These are phyloP conservation scores for Rhizopus microsporus DNA, from an alignment of 371 early-diverging fungal species.

Conservation along the genomic window DNA sequence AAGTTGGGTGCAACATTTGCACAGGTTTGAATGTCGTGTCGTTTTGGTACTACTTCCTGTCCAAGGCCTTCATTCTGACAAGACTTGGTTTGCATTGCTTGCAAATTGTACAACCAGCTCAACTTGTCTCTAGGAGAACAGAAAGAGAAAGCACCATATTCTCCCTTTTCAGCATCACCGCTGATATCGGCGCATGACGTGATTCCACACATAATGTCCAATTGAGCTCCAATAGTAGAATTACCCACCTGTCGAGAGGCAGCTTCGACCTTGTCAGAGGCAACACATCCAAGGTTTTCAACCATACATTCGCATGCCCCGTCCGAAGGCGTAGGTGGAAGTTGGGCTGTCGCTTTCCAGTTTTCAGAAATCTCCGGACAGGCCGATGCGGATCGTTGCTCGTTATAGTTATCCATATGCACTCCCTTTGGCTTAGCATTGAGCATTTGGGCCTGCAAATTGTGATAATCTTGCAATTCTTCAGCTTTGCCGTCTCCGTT, in stretches of 20 bases:
- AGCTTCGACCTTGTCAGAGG: constrained; percentile 43
- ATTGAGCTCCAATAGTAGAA: constrained; percentile 32
- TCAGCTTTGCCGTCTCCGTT: constrained; percentile 36
- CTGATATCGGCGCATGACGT: constrained; percentile 56
- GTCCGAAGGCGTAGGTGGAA: constrained; percentile 74
- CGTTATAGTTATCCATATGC: constrained; percentile 48
- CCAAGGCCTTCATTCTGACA: constrained; percentile 50
- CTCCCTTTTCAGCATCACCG: constrained; percentile 52
- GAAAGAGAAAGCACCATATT: constrained; percentile 58
- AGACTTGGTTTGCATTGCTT: constrained; percentile 23
- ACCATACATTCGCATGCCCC: constrained; percentile 72
- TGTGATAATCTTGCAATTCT: constrained; percentile 47
- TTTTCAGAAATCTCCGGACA: constrained; percentile 58
- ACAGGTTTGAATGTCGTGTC: constrained; percentile 35
- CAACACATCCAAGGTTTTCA: constrained; percentile 61
- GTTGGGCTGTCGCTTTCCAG: constrained; percentile 60
- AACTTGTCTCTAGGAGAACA: constrained; percentile 56
- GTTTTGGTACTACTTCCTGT: constrained; percentile 29
- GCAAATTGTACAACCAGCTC: constrained; percentile 44
- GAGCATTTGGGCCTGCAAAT: constrained; percentile 43
- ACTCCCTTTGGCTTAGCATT: constrained; percentile 48
- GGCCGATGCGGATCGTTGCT: constrained; percentile 26
- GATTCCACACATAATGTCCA: constrained; percentile 57
- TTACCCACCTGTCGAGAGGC: constrained; percentile 9
- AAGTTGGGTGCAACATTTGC: constrained; percentile 29